A percentile compares a stretch with the other conserved stretches of the same genome.
Conservation (phyloP, 2,329 filamentous ascomycete genomes). For the Scortechinia acanthostroma region DNA sequence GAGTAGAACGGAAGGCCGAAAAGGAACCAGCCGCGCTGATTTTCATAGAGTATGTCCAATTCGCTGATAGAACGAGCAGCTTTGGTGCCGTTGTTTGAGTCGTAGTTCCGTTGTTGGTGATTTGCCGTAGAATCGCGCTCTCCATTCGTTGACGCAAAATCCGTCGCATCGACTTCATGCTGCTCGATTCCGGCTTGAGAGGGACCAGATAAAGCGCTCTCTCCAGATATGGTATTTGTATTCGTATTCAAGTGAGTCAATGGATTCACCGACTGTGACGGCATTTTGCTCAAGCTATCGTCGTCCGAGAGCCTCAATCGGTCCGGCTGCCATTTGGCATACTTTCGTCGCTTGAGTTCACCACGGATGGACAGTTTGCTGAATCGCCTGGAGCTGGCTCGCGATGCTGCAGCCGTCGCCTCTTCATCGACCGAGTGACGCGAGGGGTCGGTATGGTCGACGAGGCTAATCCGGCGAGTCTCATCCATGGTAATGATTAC, state of each 20-base stretch:
- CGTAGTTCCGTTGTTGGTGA: background rate
- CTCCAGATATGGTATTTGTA: background rate
- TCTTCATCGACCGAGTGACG: too few relatives aligned
- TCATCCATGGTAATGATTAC: too few relatives aligned
- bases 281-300: background rate
- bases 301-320: background rate
- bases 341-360: background rate
- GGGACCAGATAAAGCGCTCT: background rate
- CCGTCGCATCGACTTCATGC: background rate
- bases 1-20: conserved; percentile 59
- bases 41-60: conserved; percentile 58
- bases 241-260: background rate
- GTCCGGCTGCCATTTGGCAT: background rate
- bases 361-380: background rate
- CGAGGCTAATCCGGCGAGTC: too few relatives aligned
- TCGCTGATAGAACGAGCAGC: conserved; percentile 16
- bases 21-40: conserved; percentile 57
- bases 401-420: too few relatives aligned
- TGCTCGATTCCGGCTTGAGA: background rate
- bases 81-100: background rate
- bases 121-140: background rate
- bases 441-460: too few relatives aligned
- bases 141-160: background rate
- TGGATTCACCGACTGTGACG: background rate
- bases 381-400: too few relatives aligned